Conservation (phyloP, 192 early-diverging fungal genomes). For the Mortierella antarctica region DNA sequence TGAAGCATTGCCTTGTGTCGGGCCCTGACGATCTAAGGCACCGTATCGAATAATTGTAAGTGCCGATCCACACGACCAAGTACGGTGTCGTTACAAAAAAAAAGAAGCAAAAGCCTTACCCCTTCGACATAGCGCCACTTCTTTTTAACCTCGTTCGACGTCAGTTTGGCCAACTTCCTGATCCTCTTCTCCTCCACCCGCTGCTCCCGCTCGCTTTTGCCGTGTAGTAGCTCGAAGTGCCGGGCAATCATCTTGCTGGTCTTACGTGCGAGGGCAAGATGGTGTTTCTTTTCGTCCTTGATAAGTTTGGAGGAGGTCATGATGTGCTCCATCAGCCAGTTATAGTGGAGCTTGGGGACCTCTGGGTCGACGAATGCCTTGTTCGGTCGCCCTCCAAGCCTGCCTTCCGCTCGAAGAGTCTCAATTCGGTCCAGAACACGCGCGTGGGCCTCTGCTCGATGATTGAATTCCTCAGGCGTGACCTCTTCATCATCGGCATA, state of each 20-base stretch:
- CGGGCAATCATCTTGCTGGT: slow-evolving; percentile 62
- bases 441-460: slow-evolving; percentile 51
- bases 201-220: slow-evolving; percentile 60
- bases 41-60: background rate
- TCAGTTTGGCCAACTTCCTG: slow-evolving; percentile 71
- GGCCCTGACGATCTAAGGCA: slow-evolving; percentile 57
- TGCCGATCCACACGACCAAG: background rate
- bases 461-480: slow-evolving; percentile 56
- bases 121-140: slow-evolving; percentile 78
- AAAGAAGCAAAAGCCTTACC: slow-evolving; percentile 50
- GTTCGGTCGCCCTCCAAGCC: slow-evolving; percentile 51
- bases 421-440: slow-evolving; percentile 57
- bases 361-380: slow-evolving; percentile 54
- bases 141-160: slow-evolving; percentile 70
- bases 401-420: slow-evolving; percentile 56
- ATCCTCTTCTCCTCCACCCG: slow-evolving; percentile 57
- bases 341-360: slow-evolving; percentile 52
- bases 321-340: slow-evolving; percentile 58
- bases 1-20: slow-evolving; percentile 67
- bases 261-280: slow-evolving; percentile 56
- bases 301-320: slow-evolving; percentile 51
- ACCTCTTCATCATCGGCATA: slow-evolving; percentile 73
- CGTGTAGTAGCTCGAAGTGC: slow-evolving; percentile 68
- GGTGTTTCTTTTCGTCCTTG: slow-evolving; percentile 54
- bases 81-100: background rate